A percentile compares a stretch with the other conserved stretches of the same genome.
These are phyloP conservation scores for Avena sativa DNA, from an alignment of 176 grass and related monocot species.

Conservation along the genomic window DNA sequence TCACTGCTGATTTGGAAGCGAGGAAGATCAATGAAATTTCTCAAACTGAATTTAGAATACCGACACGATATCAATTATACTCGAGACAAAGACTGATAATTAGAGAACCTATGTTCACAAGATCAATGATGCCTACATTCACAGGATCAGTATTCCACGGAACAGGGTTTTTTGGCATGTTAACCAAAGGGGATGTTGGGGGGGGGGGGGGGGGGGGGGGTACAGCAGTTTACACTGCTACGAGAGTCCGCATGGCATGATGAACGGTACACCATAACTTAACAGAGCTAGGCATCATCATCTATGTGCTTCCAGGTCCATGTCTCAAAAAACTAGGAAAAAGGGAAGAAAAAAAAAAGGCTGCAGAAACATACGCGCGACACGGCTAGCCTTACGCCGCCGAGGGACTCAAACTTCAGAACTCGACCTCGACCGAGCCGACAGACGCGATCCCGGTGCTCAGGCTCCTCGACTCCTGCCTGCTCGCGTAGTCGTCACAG, in stretches of 20 bases:
- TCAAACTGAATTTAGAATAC: too few relatives aligned
- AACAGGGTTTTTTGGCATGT: slow-evolving; percentile 40
- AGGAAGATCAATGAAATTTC: background rate
- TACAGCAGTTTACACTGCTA: slow-evolving; percentile 4
- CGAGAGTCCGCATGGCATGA: slow-evolving; percentile 57
- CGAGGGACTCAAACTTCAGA: slow-evolving; percentile 47
- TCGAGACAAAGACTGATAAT: background rate
- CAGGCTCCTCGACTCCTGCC: slow-evolving; percentile 77
- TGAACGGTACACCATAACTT: slow-evolving; percentile 51
- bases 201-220: background rate
- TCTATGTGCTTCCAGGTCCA: slow-evolving; percentile 55
- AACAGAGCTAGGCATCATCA: slow-evolving; percentile 37
- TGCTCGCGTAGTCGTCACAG: slow-evolving; percentile 76
- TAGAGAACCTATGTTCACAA: slow-evolving; percentile 63
- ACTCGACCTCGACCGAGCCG: slow-evolving; percentile 80
- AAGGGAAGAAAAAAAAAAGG: background rate
- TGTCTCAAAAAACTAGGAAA: slow-evolving; percentile 46
- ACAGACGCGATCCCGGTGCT: slow-evolving; percentile 78
- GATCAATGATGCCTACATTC: slow-evolving; percentile 63
- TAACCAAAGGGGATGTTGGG: slow-evolving; percentile 10
- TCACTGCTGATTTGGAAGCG: background rate
- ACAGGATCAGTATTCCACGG: slow-evolving; percentile 63
- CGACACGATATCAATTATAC: too few relatives aligned
- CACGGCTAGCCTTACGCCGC: background rate
- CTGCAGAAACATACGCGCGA: slow-evolving; percentile 29